Evolutionary conservation across 139 green algal species (phyloP).

Genomic region (Picochlorum costavermella): DNA sequence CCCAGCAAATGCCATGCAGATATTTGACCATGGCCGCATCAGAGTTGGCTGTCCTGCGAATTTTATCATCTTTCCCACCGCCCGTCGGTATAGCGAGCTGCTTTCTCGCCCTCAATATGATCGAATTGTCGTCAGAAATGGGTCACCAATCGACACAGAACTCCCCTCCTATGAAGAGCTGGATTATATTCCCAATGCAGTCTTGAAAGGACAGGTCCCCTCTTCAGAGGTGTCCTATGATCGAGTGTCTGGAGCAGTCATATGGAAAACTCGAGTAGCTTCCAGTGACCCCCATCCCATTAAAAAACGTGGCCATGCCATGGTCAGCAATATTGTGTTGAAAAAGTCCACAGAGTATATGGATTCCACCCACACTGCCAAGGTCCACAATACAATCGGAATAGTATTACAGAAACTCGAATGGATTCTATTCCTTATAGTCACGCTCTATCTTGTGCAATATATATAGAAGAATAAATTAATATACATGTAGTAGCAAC

Average conservation of each 20-base stretch:
- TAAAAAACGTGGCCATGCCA: no score
- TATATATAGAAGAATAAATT: no score
- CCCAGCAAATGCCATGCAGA: slow-evolving; percentile 53
- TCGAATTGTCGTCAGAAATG: slow-evolving; percentile 37
- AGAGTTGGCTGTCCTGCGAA: slow-evolving; percentile 36
- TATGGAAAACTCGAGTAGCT: not conserved
- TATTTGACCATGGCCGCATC: slow-evolving; percentile 34
- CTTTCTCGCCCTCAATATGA: slow-evolving; percentile 49
- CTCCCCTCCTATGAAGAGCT: slow-evolving; percentile 37
- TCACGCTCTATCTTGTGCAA: no score
- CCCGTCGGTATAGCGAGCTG: slow-evolving; percentile 49
- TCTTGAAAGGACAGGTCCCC: slow-evolving; percentile 8
- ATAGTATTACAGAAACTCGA: no score
- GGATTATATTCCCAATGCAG: slow-evolving; percentile 27
- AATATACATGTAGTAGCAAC: no score
- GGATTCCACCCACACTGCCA: no score
- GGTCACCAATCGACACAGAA: slow-evolving; percentile 10
- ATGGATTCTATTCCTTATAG: no score
- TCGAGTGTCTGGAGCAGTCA: not conserved
- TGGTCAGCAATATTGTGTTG: no score
- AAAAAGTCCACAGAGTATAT: no score
- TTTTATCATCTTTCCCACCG: slow-evolving; percentile 52
- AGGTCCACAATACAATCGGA: no score
- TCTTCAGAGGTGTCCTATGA: not conserved
- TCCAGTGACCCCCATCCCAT: no score